These are phyloP conservation scores for Saccharomyces pastorianus DNA, from an alignment of 1,139 yeast genomes.

Conservation along the genomic window DNA sequence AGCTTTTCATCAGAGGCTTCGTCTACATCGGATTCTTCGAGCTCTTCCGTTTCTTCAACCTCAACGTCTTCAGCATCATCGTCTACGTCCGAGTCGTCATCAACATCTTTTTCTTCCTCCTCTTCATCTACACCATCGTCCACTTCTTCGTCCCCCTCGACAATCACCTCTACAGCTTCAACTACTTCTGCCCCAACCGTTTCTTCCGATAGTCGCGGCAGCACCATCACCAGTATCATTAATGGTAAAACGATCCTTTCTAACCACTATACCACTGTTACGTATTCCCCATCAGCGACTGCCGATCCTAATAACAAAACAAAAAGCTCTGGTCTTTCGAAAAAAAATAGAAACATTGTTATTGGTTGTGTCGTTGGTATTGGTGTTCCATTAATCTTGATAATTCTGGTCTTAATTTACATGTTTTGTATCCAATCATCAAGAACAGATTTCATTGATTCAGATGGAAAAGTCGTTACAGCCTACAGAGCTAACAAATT, in stretches of 20 bases:
- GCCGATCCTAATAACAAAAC: constrained; percentile 13
- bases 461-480: constrained; percentile 36
- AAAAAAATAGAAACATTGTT: constrained; percentile 39
- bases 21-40: constrained; percentile 15
- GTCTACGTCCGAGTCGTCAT: constrained; percentile 30
- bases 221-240: constrained; percentile 25
- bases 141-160: constrained; percentile 2
- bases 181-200: constrained; percentile 9
- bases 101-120: constrained; percentile 11
- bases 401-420: constrained; percentile 18
- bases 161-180: constrained; percentile 6
- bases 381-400: constrained; percentile 32
- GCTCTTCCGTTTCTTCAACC: constrained; percentile 22
- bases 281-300: constrained; percentile 20
- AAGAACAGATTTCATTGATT: constrained; percentile 33
- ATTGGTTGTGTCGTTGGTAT: constrained; percentile 44
- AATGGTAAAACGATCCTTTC: constrained; percentile 31
- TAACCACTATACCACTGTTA: constrained; percentile 28
- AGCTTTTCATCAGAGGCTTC: constrained; percentile 4
- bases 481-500: constrained; percentile 28
- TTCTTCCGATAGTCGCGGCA: not conserved
- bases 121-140: constrained; percentile 7
- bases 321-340: constrained; percentile 27
- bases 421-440: constrained; percentile 28
- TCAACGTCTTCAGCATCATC: constrained; percentile 40